Evolutionary conservation across 2,329 filamentous ascomycete species (phyloP).

Genomic region (Hawksworthiomyces lignivorus): DNA sequence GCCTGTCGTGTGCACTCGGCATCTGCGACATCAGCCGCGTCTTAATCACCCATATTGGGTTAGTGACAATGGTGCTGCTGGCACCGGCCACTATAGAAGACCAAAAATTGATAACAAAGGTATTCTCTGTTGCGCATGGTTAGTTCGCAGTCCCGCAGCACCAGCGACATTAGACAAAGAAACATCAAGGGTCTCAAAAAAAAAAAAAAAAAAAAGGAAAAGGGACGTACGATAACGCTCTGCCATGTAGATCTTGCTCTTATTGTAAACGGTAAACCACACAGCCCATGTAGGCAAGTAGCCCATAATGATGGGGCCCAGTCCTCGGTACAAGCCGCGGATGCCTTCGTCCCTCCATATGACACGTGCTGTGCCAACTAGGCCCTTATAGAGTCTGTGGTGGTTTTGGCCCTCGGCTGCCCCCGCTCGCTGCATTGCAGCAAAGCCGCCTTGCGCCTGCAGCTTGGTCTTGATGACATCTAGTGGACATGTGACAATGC

Average conservation of each 20-base stretch:
- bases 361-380: conserved; percentile 74
- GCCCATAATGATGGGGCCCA: conserved; percentile 89
- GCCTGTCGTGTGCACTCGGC: conserved; percentile 37
- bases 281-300: conserved; percentile 98
- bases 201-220: neutral
- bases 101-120: conserved; percentile 72
- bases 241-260: conserved; percentile 11
- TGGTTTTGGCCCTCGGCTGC: conserved; percentile 26
- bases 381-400: conserved; percentile 67
- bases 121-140: too few species aligned
- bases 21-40: conserved; percentile 94
- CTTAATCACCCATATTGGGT: conserved; percentile 99
- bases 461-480: conserved; percentile 99
- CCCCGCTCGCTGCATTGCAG: conserved; percentile 34
- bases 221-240: conserved; percentile 3
- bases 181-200: neutral
- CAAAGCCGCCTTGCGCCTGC: conserved; percentile 86
- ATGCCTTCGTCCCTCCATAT: conserved; percentile 88
- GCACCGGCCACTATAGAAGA: conserved; percentile 86
- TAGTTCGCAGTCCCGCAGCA: too few species aligned
- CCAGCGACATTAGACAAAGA: neutral
- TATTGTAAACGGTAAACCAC: conserved; percentile 74
- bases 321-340: conserved; percentile 82
- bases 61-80: conserved; percentile 89
- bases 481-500: conserved; percentile 89